These are phyloP conservation scores for Pyrenophora seminiperda DNA, from an alignment of 2,329 filamentous ascomycete species.

Conservation along the genomic window DNA sequence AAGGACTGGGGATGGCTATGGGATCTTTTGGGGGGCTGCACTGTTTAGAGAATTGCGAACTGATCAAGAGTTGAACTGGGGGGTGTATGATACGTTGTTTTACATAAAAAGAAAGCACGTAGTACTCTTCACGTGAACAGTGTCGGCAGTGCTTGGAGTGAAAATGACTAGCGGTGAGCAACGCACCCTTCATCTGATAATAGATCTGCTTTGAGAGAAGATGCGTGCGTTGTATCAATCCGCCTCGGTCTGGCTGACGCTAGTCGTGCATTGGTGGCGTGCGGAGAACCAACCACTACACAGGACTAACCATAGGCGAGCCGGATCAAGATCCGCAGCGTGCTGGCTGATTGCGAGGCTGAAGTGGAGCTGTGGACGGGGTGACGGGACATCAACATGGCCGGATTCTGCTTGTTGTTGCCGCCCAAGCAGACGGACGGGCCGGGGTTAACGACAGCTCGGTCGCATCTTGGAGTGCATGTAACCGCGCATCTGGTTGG, in stretches of 20 bases:
- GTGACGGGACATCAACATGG: no score
- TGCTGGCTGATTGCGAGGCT: slow-evolving; percentile 13
- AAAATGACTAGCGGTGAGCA: slow-evolving; percentile 11
- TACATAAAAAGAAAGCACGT: slow-evolving; percentile 3
- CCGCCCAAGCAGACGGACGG: slow-evolving; percentile 15
- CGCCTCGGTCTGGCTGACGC: slow-evolving; percentile 2
- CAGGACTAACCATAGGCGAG: slow-evolving; percentile 27
- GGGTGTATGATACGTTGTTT: slow-evolving; percentile 19
- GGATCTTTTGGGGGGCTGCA: not conserved
- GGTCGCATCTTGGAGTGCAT: not conserved
- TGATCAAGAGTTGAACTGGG: slow-evolving; percentile 1
- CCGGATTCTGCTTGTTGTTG: slow-evolving; percentile 16
- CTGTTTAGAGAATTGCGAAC: slow-evolving; percentile 2
- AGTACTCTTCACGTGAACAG: slow-evolving; percentile 21
- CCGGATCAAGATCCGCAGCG: slow-evolving; percentile 23
- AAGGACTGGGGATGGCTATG: slow-evolving; percentile 1
- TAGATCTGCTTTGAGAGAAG: not conserved
- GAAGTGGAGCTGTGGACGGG: slow-evolving; percentile 9
- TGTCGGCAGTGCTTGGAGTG: slow-evolving; percentile 29
- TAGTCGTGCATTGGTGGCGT: slow-evolving; percentile 8
- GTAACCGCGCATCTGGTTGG: slow-evolving; percentile 4
- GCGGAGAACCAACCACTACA: slow-evolving; percentile 14
- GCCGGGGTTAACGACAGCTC: not conserved
- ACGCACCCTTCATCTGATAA: not conserved
- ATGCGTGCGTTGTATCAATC: not conserved